Conservation (phyloP, 192 early-diverging fungal genomes). For the Backusella australiensis region DNA sequence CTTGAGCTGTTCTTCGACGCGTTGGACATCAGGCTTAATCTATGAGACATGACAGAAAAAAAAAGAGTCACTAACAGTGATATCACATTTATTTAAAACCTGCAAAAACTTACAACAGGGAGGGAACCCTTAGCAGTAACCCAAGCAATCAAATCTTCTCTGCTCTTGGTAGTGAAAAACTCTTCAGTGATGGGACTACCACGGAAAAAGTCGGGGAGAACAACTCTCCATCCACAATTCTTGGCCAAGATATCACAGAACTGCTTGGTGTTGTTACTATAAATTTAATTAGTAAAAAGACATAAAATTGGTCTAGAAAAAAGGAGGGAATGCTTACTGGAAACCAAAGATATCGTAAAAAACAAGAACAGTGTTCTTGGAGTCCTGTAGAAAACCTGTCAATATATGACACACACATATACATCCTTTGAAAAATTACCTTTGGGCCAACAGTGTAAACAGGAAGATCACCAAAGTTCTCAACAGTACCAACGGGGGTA, state of each 20-base stretch:
- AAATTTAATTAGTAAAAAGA: background rate
- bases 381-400: slow-evolving; percentile 16
- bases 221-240: slow-evolving; percentile 54
- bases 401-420: background rate
- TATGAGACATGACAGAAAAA: background rate
- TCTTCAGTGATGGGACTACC: slow-evolving; percentile 50
- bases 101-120: background rate
- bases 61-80: background rate
- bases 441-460: slow-evolving; percentile 31
- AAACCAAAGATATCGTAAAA: slow-evolving; percentile 72
- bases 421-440: background rate
- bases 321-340: slow-evolving; percentile 28
- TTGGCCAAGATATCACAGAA: slow-evolving; percentile 54
- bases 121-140: background rate
- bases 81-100: background rate
- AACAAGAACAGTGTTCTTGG: slow-evolving; percentile 61
- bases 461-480: slow-evolving; percentile 23
- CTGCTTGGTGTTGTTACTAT: slow-evolving; percentile 59
- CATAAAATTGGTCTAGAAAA: background rate
- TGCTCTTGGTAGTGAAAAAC: background rate
- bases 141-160: background rate
- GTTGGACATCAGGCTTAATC: slow-evolving; percentile 10
- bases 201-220: slow-evolving; percentile 66
- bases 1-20: slow-evolving; percentile 36
- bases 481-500: slow-evolving; percentile 20